These are phyloP conservation scores for Geum urbanum DNA, from an alignment of 306 rosid genomes.

Conservation along the genomic window DNA sequence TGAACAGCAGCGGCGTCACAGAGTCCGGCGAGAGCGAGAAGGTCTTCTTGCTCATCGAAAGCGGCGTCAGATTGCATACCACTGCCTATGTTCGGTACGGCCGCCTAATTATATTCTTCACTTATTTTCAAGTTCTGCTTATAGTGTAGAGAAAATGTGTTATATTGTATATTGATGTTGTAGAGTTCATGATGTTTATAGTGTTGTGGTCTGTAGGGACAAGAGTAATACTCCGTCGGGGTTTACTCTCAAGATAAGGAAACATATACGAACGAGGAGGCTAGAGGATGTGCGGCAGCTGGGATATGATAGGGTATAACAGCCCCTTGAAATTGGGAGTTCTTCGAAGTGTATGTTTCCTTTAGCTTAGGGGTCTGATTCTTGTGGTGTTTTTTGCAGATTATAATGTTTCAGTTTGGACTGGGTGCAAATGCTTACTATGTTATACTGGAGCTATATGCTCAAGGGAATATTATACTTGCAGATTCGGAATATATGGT, in stretches of 20 bases:
- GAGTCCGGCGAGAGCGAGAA: constrained; percentile 98
- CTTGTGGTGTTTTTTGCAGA: constrained; percentile 42
- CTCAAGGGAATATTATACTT: constrained; percentile 92
- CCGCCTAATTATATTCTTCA: background rate
- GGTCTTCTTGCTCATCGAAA: constrained; percentile 80
- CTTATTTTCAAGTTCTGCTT: background rate
- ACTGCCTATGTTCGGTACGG: constrained; percentile 78
- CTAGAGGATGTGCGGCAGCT: constrained; percentile 98
- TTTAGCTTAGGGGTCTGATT: background rate
- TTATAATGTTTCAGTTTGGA: constrained; percentile 92
- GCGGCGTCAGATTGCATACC: constrained; percentile 89
- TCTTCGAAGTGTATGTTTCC: background rate
- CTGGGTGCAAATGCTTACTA: constrained; percentile 81
- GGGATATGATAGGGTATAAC: constrained; percentile 86
- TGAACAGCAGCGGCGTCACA: constrained; percentile 89
- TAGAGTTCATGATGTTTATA: background rate
- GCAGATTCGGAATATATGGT: constrained; percentile 76
- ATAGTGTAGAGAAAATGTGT: background rate
- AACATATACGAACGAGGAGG: constrained; percentile 86
- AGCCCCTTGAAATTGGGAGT: background rate
- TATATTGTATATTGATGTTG: background rate
- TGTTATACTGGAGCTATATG: constrained; percentile 87
- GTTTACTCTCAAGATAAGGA: constrained; percentile 89
- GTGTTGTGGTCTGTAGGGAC: constrained; percentile 37
- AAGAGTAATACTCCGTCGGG: constrained; percentile 98